phyloP scores from a whole-genome alignment of 148 eudicot genomes.

The Oxyria digyna region DNA sequence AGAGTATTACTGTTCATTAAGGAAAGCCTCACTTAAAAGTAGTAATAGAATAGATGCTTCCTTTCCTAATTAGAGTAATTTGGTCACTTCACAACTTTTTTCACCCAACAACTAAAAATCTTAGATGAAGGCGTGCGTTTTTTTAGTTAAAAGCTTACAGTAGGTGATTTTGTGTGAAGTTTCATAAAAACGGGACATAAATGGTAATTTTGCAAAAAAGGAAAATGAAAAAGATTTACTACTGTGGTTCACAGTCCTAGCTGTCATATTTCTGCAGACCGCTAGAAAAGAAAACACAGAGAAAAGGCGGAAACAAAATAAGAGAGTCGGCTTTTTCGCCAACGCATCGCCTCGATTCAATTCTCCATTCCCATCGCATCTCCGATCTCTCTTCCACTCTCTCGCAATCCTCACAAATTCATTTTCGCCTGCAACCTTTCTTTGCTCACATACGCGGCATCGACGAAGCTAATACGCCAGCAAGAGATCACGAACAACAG shows the following conservation, averaged over 20 bases:
- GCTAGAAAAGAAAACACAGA: slow-evolving; percentile 1
- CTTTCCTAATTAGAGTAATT: background rate
- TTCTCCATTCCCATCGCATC: background rate
- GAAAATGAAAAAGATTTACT: no score
- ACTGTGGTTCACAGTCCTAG: background rate
- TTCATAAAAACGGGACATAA: no score
- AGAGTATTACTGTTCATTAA: no score
- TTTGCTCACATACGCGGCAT: background rate
- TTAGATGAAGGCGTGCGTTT: background rate
- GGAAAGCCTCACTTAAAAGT: no score
- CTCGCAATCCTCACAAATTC: background rate
- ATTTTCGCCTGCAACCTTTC: background rate
- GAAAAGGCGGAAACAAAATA: slow-evolving; percentile 1
- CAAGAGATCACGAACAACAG: background rate
- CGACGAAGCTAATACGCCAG: background rate
- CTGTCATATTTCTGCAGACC: background rate
- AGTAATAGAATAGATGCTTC: no score
- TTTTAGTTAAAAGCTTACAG: no score
- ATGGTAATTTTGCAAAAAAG: no score
- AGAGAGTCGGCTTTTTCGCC: slow-evolving; percentile 7
- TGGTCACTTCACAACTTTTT: background rate
- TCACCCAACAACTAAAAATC: background rate
- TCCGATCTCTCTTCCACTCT: background rate
- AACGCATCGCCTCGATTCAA: slow-evolving; percentile 3
- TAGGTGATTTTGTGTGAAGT: background rate